Evolutionary conservation across 768 basidiomycete genomes (phyloP), one percentile per base, ranked within the genome.

Genomic region (Psilocybe sp.): DNA sequence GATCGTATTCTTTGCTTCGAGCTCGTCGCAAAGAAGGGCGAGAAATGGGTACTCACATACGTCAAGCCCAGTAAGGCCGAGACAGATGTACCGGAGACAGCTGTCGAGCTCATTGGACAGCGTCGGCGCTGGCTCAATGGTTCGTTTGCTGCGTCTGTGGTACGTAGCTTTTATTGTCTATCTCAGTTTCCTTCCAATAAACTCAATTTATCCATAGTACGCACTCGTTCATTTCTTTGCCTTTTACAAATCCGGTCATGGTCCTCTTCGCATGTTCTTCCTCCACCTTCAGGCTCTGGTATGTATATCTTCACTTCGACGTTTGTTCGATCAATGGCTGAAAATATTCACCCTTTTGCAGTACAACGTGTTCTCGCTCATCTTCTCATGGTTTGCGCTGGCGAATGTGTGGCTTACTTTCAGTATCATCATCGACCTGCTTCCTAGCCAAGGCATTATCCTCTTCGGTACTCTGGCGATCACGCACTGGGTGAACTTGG

Each of bases 1-100:
- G 93, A 96, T 75, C 91, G 95, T 75, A 98, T 98, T 56, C 78
- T 98, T 20, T 98, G 95, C 70, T 98, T 98, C 69, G 95, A 98
- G 66, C 76, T 98, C 46, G 94, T 95, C 16, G 93, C 95, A 10
- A 98, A 98, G 69, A 84, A 80, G 1, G 79, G 80, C 38, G 90
- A 92, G 55, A 74, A 79, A 52, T 98, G 96, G 96, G 90, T 87
- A 2, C 71, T 98, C 60, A 87, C 87, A 12, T 81, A 81, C 44
- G 95, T 98, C 63, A 97, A 98, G 69, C 92, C 93, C 10, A 89
- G 88, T 61, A 98, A 95, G 64, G 93, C 93, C 11, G 93, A 95
- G 71, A 96, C 94, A 0, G 93, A 95, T 73, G 93, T 96, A n/a
- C 91, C 91, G 3, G 95, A 98, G 69, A 73, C 76, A n/a, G 93